Percentiles rank a stretch among this genome's conserved stretches.
Conservation (phyloP, 352 stramenopile genomes). For the Phytophthora boehmeriae region DNA sequence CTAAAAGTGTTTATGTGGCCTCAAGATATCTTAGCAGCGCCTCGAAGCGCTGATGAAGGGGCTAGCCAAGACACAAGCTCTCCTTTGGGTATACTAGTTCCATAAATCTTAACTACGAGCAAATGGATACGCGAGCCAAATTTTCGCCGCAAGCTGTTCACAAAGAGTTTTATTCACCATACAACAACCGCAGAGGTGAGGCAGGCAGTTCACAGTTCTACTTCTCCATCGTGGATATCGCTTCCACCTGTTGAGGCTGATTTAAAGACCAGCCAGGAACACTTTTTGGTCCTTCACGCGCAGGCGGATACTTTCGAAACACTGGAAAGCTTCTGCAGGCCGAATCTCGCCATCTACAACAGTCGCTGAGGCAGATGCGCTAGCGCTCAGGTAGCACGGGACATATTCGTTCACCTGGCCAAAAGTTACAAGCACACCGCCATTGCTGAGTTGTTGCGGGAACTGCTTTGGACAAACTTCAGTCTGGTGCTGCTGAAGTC, state of each 20-base stretch:
- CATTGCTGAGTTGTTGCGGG: slow-evolving; percentile 63
- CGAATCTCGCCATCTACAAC: slow-evolving; percentile 40
- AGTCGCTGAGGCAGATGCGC: slow-evolving; percentile 37
- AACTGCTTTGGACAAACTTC: slow-evolving; percentile 55
- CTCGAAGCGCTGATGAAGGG: slow-evolving; percentile 32
- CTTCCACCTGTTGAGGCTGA: slow-evolving; percentile 29
- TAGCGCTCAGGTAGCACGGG: slow-evolving; percentile 64
- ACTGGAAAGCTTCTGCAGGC: slow-evolving; percentile 51
- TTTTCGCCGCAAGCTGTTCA: slow-evolving; percentile 23
- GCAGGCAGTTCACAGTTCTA: slow-evolving; percentile 41
- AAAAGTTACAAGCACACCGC: slow-evolving; percentile 75
- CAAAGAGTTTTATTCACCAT: slow-evolving; percentile 30
- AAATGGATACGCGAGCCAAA: slow-evolving; percentile 23
- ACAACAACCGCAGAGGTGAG: slow-evolving; percentile 6
- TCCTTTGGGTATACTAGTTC: slow-evolving; percentile 35
- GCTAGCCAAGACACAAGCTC: slow-evolving; percentile 11
- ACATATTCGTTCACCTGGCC: slow-evolving; percentile 77
- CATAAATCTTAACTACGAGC: slow-evolving; percentile 21
- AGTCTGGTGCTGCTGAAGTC: slow-evolving; percentile 50
- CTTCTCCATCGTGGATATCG: slow-evolving; percentile 27
- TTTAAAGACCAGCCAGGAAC: slow-evolving; percentile 82
- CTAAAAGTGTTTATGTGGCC: slow-evolving; percentile 51
- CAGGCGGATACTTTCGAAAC: slow-evolving; percentile 75
- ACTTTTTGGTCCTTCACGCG: slow-evolving; percentile 87
- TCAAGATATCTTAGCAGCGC: slow-evolving; percentile 50